These are phyloP conservation scores for Globomyces pollinis-pini DNA, from an alignment of 192 early-diverging fungal species.

Conservation along the genomic window DNA sequence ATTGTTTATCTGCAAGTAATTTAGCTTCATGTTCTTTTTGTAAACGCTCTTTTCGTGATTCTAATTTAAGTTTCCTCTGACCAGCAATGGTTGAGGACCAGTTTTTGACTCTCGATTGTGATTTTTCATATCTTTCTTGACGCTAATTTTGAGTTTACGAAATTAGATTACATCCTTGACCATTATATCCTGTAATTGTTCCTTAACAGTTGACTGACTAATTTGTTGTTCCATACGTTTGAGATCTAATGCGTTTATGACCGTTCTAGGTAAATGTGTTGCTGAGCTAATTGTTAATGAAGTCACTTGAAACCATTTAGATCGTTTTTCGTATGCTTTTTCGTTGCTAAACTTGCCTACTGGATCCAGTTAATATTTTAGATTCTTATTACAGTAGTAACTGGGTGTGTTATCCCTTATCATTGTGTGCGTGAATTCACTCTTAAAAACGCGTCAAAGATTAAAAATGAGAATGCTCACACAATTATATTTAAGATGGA, in stretches of 20 bases:
- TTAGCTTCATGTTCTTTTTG: constrained; percentile 24
- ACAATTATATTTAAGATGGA: too few relatives aligned
- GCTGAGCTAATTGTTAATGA: too few relatives aligned
- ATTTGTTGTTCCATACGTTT: constrained; percentile 19
- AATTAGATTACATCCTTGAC: constrained; percentile 2
- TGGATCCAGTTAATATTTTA: too few relatives aligned
- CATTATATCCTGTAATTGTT: not conserved
- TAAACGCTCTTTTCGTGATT: constrained; percentile 14
- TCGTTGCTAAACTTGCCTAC: too few relatives aligned
- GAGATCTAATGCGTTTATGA: constrained; percentile 31
- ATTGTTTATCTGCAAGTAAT: constrained; percentile 13
- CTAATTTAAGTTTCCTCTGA: constrained; percentile 20
- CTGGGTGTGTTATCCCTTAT: too few relatives aligned
- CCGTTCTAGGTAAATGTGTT: too few relatives aligned
- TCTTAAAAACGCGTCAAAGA: too few relatives aligned
- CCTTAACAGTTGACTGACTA: not conserved
- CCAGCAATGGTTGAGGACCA: constrained; percentile 39
- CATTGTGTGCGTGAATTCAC: too few relatives aligned
- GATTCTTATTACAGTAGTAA: too few relatives aligned
- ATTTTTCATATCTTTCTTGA: constrained; percentile 18
- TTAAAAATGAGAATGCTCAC: too few relatives aligned
- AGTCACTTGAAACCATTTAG: too few relatives aligned
- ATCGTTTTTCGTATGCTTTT: too few relatives aligned
- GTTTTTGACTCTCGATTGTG: constrained; percentile 19
- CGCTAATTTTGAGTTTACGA: constrained; percentile 12